Conservation (phyloP, 306 rosid species). For the Cyamopsis tetragonoloba region DNA sequence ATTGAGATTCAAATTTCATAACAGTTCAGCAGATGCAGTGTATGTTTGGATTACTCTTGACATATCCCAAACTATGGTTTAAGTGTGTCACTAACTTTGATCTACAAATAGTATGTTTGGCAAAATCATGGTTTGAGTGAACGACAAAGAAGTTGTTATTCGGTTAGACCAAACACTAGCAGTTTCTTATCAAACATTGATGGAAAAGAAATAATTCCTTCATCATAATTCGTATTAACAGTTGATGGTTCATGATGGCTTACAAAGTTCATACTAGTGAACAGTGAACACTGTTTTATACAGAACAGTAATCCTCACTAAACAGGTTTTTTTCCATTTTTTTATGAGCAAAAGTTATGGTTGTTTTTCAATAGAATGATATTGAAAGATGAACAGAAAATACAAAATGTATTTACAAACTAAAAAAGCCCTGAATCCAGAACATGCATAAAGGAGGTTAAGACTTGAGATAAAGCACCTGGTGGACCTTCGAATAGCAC, state of each 20-base stretch:
- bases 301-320: not conserved
- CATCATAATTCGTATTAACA: not conserved
- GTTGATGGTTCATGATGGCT: not conserved
- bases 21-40: constrained; percentile 1
- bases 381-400: not conserved
- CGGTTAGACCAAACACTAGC: too few relatives aligned
- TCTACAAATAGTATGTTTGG: too few relatives aligned
- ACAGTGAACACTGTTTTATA: not conserved
- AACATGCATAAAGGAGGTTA: not conserved
- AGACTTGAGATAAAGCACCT: constrained; percentile 52
- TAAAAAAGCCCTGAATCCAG: not conserved
- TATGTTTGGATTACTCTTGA: too few relatives aligned
- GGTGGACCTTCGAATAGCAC: constrained; percentile 98
- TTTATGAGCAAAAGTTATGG: not conserved
- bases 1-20: constrained; percentile 17
- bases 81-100: too few relatives aligned
- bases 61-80: too few relatives aligned
- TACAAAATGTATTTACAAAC: not conserved
- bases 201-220: not conserved
- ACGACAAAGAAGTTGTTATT: too few relatives aligned
- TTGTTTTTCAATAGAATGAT: not conserved
- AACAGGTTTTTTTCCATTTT: not conserved
- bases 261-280: not conserved
- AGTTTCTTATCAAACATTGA: too few relatives aligned
- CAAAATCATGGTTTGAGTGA: too few relatives aligned